phyloP scores from a whole-genome alignment of 768 basidiomycete genomes.

The Pholiota molesta region DNA sequence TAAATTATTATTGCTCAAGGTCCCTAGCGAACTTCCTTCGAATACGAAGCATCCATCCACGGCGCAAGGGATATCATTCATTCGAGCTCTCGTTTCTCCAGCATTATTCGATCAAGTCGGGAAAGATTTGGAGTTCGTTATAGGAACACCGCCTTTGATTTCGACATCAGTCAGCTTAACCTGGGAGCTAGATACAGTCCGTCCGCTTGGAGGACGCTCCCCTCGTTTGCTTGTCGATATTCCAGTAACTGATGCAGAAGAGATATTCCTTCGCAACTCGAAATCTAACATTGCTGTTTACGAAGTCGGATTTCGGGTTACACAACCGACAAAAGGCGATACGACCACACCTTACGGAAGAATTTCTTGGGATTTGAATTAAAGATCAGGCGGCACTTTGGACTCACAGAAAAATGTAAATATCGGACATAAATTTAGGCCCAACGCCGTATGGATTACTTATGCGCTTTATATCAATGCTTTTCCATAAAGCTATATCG shows the following conservation, averaged over 20 bases:
- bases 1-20: slow-evolving; percentile 33
- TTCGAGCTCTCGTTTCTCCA: slow-evolving; percentile 43
- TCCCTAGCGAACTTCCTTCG: slow-evolving; percentile 48
- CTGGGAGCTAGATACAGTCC: slow-evolving; percentile 47
- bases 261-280: slow-evolving; percentile 26
- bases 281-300: slow-evolving; percentile 41
- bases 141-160: slow-evolving; percentile 43
- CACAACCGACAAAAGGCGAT: slow-evolving; percentile 30
- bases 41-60: slow-evolving; percentile 54
- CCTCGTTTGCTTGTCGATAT: slow-evolving; percentile 36
- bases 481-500: too few species aligned
- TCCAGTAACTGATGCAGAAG: slow-evolving; percentile 36
- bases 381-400: too few species aligned
- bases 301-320: slow-evolving; percentile 56
- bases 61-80: slow-evolving; percentile 50
- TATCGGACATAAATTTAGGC: too few species aligned
- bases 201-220: background rate
- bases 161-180: slow-evolving; percentile 25
- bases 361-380: slow-evolving; percentile 38
- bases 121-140: slow-evolving; percentile 48
- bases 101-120: slow-evolving; percentile 32
- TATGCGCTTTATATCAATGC: too few species aligned
- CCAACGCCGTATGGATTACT: too few species aligned
- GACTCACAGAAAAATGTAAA: too few species aligned
- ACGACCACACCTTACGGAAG: slow-evolving; percentile 52